These are phyloP conservation scores for Dothideomycetidae sp. DNA, from an alignment of 2,329 filamentous ascomycete species.

Conservation along the genomic window DNA sequence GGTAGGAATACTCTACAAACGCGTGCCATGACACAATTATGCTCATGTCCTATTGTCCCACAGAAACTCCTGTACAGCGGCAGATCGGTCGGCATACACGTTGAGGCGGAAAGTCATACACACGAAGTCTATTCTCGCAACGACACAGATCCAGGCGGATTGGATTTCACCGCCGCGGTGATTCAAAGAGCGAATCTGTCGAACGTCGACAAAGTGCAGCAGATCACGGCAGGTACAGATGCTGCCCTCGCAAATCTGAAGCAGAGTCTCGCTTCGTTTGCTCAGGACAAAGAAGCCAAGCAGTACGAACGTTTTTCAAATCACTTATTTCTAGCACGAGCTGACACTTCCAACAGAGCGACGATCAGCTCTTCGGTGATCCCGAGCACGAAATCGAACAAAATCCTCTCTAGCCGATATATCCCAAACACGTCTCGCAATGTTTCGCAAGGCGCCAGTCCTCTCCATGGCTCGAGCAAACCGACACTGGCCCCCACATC, in stretches of 20 bases:
- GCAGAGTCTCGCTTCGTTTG: constrained; percentile 43
- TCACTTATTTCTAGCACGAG: constrained; percentile 26
- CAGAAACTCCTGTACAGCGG: constrained; percentile 43
- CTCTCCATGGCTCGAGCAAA: constrained; percentile 27
- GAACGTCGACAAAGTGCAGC: constrained; percentile 33
- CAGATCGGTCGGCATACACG: constrained; percentile 41
- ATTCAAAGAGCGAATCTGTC: constrained; percentile 37
- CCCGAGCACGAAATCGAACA: constrained; percentile 21
- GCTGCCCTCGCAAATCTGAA: constrained; percentile 45
- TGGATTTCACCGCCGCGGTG: constrained; percentile 43
- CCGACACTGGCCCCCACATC: constrained; percentile 25
- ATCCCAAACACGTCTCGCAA: constrained; percentile 12
- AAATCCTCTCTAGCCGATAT: constrained; percentile 13
- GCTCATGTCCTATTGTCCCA: constrained; percentile 6
- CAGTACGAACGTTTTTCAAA: constrained; percentile 28
- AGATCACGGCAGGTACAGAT: constrained; percentile 42
- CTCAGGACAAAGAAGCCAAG: constrained; percentile 47
- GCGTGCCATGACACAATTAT: constrained; percentile 1
- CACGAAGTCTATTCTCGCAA: constrained; percentile 43
- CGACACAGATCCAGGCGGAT: too few relatives aligned
- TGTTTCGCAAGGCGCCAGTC: constrained; percentile 24
- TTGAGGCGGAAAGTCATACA: constrained; percentile 38
- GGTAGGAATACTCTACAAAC: too few relatives aligned
- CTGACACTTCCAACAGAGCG: constrained; percentile 19
- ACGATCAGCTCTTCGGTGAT: constrained; percentile 22